Base-by-base conservation (phyloP, 805 yeast species). In the Ogataea ganodermae region DNA sequence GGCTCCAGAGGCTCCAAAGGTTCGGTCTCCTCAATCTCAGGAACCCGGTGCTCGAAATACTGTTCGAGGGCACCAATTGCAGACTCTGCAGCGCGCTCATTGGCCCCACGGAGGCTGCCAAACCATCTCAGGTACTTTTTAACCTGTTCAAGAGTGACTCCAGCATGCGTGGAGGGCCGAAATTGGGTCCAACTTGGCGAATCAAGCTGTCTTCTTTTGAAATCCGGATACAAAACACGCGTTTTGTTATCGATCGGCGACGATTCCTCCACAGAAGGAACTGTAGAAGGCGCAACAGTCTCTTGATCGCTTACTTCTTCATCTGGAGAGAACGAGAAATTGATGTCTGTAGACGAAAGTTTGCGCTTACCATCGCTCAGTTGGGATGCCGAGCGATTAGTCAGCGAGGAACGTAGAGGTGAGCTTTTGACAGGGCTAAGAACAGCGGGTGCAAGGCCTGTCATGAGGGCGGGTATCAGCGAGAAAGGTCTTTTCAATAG, bases 121-220 rank as follows among this genome's bases (percentile, higher is more conserved):
- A 56, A 56, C 59, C 59, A 57, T 1, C 42, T 32, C n/a, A 57
- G 35, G 32, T 55, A 57, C 10, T 42, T 50, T 13, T 38, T 44
- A 6, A 57, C 52, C 41, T 53, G 56, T 1, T 49, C 50, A 17
- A 55, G 39, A 24, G 55, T 39, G 20, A 48, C 45, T 10, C 59
- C 59, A 7, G 50, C 53, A 33, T 49, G 48, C 5, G 53, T 44
- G 3, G 46, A 35, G 14, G 32, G 37, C 3, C 36, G 32, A 5
- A 35, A 46, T 23, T 45, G 58, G 12, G 56, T 52, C 54, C 56
- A 55, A 42, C 46, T 42, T 14, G 54, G 51, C 5, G 58, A 52
- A 35, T 52, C 56, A 8, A 49, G 46, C 43, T 55, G 58, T 45
- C 58, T 37, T 16, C 56, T 39, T 27, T 52, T 55, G 37, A 33